Percentiles rank a stretch among this genome's conserved stretches.
phyloP scores from a whole-genome alignment of 768 basidiomycete genomes.

The Amanita muscaria region DNA sequence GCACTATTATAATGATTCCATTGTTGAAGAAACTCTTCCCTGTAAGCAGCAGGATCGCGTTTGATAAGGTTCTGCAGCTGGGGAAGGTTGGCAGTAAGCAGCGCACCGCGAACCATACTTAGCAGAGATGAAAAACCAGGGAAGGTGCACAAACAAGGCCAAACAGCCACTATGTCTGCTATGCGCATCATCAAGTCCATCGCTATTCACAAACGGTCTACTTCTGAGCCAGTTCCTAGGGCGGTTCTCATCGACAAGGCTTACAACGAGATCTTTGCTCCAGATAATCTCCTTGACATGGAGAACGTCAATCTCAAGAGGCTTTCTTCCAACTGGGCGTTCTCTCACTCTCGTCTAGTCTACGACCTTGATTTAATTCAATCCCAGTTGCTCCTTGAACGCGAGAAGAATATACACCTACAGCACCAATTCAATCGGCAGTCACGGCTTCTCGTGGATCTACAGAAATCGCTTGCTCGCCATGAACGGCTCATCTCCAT shows the following conservation, averaged over 20 bases:
- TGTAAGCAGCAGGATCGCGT: constrained; percentile 81
- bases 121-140: background rate
- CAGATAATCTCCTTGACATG: constrained; percentile 2
- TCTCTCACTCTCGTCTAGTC: constrained; percentile 5
- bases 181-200: constrained; percentile 4
- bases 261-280: constrained; percentile 3
- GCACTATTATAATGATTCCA: constrained; percentile 92
- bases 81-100: constrained; percentile 84
- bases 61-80: constrained; percentile 97
- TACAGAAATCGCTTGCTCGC: background rate
- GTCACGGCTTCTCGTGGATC: background rate
- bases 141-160: background rate
- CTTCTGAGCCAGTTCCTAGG: background rate
- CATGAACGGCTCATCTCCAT: constrained; percentile 1
- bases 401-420: background rate
- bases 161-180: background rate
- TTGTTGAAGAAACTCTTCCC: constrained; percentile 93
- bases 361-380: constrained; percentile 2
- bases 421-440: background rate
- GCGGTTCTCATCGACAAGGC: constrained; percentile 3
- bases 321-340: constrained; percentile 3
- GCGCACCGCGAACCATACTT: constrained; percentile 47
- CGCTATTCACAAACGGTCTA: constrained; percentile 1
- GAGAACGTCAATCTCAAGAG: constrained; percentile 5
- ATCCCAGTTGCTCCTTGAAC: constrained; percentile 2